Conservation (phyloP, 768 basidiomycete genomes). For the Leccinellum rugosiceps region DNA sequence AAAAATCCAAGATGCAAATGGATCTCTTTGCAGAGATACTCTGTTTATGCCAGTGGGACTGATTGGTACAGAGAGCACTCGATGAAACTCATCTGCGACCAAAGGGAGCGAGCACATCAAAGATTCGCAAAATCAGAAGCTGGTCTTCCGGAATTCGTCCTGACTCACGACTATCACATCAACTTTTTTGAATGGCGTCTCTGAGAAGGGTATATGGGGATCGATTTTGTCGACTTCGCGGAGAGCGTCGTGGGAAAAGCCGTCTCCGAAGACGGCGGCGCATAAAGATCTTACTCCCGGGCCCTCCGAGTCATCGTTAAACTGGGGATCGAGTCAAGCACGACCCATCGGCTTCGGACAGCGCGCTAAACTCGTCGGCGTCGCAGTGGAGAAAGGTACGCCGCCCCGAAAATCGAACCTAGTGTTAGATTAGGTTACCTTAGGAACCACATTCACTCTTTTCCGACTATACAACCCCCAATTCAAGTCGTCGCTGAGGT, state of each 20-base stretch:
- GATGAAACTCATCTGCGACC: not conserved
- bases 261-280: slow-evolving; percentile 11
- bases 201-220: not conserved
- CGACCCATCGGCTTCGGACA: no score
- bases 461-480: no score
- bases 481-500: no score
- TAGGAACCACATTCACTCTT: no score
- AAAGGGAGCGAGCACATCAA: not conserved
- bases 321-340: no score
- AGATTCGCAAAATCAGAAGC: slow-evolving; percentile 2
- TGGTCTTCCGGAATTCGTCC: not conserved
- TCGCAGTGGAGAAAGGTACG: no score
- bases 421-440: no score
- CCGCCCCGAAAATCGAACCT: no score
- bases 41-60: not conserved
- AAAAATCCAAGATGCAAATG: slow-evolving; percentile 3
- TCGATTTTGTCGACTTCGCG: slow-evolving; percentile 3
- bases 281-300: no score
- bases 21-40: slow-evolving; percentile 13
- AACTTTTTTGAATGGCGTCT: not conserved
- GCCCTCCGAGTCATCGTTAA: no score
- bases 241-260: slow-evolving; percentile 9
- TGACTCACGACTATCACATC: not conserved
- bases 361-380: no score
- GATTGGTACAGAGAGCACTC: not conserved